Evolutionary conservation across 495 filamentous ascomycete genomes (phyloP).

Genomic region (Tuber aestivum): DNA sequence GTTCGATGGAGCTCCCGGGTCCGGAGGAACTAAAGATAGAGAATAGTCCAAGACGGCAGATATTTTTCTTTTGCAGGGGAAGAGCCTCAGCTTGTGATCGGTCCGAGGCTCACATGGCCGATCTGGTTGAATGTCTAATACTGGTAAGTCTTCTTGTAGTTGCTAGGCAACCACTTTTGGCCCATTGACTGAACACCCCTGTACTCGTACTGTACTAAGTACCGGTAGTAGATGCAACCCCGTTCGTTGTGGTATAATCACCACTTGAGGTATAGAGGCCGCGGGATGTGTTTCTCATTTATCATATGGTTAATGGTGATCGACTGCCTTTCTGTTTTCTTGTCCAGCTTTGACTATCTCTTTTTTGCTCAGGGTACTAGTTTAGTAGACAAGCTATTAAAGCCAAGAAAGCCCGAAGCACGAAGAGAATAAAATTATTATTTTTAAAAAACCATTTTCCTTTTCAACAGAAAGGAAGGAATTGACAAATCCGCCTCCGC

Average conservation of each 20-base stretch:
- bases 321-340: neutral
- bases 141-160: neutral
- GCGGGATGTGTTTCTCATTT: neutral
- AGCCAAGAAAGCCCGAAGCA: too few species aligned
- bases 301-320: neutral
- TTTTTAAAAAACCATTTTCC: too few species aligned
- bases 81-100: conserved; percentile 23
- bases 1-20: conserved; percentile 11
- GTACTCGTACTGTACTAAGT: too few species aligned
- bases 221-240: neutral
- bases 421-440: too few species aligned
- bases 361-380: neutral
- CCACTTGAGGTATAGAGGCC: too few species aligned
- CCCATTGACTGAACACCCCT: too few species aligned
- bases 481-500: neutral
- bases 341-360: neutral
- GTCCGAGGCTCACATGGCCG: neutral
- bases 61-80: conserved; percentile 3
- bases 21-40: conserved; percentile 6
- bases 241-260: neutral
- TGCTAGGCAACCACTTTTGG: too few species aligned
- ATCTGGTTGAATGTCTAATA: neutral
- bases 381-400: too few species aligned
- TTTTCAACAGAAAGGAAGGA: too few species aligned
- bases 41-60: neutral